These are phyloP conservation scores for Wickerhamiella sorbophila DNA, from an alignment of 805 yeast species.

Conservation along the genomic window DNA sequence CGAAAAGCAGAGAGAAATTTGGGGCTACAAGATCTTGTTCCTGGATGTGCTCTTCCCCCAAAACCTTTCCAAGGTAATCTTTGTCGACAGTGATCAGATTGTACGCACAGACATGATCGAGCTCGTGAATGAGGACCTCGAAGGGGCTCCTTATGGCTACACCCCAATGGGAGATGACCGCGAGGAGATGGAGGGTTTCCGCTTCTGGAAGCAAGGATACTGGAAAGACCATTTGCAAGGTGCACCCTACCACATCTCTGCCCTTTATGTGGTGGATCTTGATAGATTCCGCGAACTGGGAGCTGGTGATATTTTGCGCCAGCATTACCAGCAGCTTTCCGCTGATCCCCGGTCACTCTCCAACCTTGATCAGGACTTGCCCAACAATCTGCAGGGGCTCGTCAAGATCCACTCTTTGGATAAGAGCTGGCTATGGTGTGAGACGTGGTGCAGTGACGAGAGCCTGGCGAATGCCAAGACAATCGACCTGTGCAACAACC, in stretches of 20 bases:
- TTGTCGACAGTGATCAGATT: conserved; percentile 77
- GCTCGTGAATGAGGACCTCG: conserved; percentile 48
- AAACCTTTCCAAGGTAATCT: conserved; percentile 56
- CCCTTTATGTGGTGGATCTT: conserved; percentile 71
- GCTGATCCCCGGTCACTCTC: conserved; percentile 66
- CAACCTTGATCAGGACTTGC: conserved; percentile 82
- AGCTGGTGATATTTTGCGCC: conserved; percentile 70
- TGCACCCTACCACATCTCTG: conserved; percentile 66
- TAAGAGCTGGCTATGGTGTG: conserved; percentile 87
- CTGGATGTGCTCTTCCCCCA: conserved; percentile 80
- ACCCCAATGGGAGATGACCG: conserved; percentile 80
- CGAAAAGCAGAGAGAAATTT: conserved; percentile 62
- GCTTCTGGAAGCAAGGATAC: conserved; percentile 90
- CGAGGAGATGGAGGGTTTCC: conserved; percentile 63
- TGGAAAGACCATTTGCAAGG: conserved; percentile 57
- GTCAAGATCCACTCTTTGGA: conserved; percentile 61
- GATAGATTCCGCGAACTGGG: conserved; percentile 43
- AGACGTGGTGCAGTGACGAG: conserved; percentile 74
- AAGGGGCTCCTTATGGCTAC: conserved; percentile 76
- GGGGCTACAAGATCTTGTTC: conserved; percentile 82
- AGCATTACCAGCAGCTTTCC: conserved; percentile 71
- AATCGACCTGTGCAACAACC: conserved; percentile 74
- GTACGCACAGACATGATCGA: conserved; percentile 63
- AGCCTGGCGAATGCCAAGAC: conserved; percentile 51
- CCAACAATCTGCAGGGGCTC: conserved; percentile 65